Percentiles rank a stretch among this genome's conserved stretches.
Conservation (phyloP, 176 grass and related monocot genomes). For the Avena insularis region DNA sequence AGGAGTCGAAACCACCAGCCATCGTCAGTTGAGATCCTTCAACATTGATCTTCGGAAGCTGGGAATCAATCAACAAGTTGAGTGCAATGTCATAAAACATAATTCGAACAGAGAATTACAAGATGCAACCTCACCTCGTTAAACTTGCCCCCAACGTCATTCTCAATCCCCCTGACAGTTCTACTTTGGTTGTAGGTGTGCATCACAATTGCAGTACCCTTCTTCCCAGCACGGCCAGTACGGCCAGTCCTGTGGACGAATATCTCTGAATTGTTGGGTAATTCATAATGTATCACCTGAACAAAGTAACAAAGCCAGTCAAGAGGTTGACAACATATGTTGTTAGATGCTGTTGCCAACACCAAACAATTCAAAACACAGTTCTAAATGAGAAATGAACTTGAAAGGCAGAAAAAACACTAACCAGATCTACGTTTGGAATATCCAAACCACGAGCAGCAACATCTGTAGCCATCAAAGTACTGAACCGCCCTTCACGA, state of each 20-base stretch:
- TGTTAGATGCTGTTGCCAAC: neutral
- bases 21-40: slow-evolving; percentile 68
- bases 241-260: slow-evolving; percentile 97
- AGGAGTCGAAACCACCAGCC: slow-evolving; percentile 66
- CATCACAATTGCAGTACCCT: slow-evolving; percentile 82
- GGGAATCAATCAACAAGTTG: neutral
- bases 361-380: neutral
- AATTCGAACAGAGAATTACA: neutral
- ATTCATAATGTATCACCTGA: slow-evolving; percentile 93
- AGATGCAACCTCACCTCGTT: slow-evolving; percentile 56
- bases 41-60: slow-evolving; percentile 86
- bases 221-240: slow-evolving; percentile 97
- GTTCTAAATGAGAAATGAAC: neutral
- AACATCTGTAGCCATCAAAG: slow-evolving; percentile 94
- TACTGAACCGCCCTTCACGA: slow-evolving; percentile 80
- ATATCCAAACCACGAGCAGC: slow-evolving; percentile 98
- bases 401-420: slow-evolving; percentile 28
- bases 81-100: slow-evolving; percentile 33
- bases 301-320: slow-evolving; percentile 8
- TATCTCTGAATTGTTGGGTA: slow-evolving; percentile 87
- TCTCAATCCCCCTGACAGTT: slow-evolving; percentile 65
- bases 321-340: slow-evolving; percentile 7
- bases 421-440: slow-evolving; percentile 96
- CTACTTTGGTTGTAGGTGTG: slow-evolving; percentile 68
- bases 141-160: slow-evolving; percentile 79